phyloP scores from a whole-genome alignment of 371 early-diverging fungal species.

The Mucor piriformis region DNA sequence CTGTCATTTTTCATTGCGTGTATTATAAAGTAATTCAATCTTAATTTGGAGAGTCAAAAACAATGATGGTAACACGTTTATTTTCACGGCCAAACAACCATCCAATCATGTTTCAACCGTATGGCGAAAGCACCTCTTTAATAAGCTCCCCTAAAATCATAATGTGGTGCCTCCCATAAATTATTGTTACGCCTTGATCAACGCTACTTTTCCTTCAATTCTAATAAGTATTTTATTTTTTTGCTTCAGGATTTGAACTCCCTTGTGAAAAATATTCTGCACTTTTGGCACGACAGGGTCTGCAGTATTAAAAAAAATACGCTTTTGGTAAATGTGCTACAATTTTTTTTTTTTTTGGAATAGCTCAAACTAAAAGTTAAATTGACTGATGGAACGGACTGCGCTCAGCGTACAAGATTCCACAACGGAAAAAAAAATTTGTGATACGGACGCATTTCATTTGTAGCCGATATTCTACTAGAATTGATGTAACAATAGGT shows the following conservation, averaged over 20 bases:
- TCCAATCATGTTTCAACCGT: background rate
- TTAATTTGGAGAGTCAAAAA: background rate
- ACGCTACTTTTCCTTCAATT: too few species aligned
- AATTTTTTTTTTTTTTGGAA: background rate
- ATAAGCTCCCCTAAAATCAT: too few species aligned
- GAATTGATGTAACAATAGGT: background rate
- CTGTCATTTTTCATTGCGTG: background rate
- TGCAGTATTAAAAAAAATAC: background rate
- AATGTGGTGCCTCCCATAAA: too few species aligned
- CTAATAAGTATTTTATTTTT: too few species aligned
- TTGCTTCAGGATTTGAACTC: background rate
- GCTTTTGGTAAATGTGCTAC: background rate
- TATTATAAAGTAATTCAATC: constrained; percentile 1
- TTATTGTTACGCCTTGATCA: too few species aligned
- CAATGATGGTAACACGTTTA: background rate
- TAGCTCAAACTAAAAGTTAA: background rate
- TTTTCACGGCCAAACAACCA: background rate
- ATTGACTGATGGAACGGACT: background rate
- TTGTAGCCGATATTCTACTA: background rate
- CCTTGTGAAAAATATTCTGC: too few species aligned
- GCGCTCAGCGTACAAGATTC: background rate
- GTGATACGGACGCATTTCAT: background rate
- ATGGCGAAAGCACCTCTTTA: background rate
- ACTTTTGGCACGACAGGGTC: too few species aligned
- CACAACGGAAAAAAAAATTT: background rate